Base-by-base conservation (phyloP, 257 asterid species). In the Ehretia macrophylla region DNA sequence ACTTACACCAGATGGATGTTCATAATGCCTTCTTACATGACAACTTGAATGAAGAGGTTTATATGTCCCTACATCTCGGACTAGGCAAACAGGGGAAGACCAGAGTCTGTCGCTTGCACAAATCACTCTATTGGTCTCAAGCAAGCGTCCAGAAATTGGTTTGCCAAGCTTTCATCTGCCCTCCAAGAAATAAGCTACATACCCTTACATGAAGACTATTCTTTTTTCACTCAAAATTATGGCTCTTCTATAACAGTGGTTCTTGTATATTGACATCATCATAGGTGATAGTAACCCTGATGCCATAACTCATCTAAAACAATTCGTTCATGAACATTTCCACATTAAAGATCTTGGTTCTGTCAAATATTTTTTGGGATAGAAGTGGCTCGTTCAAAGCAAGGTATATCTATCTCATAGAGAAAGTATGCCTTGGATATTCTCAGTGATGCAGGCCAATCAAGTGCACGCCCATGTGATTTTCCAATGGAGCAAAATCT, bases 41-140 rank as follows among this genome's bases (percentile, higher is more conserved):
- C 0, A 17, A 46, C 4, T 5, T 46, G 17, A 46, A 46, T 0
- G 19, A 4, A 2, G 9, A n/a, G 5, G 51, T 14, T 1, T 5
- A 18, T 17, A 46, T n/a, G 19, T 4, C 5, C 2, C 6, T 46
- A 14, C 51, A 17, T 14, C 8, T 0, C 0, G 51, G 51, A 27
- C 35, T 6, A 1, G 35, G 3, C 35, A 27, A 27, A 27, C 35
- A 27, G 35, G 35, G 6, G 35, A 6, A 27, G 35, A 27, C 3
- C 1, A 1, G 0, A 0, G 51, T 46, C 5, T 46, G 51, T 9
- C n/a, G 20, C 1, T 10, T 46, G 3, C 1, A 10, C 2, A 55
- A 55, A 12, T 32, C 23, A 11, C 13, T 55, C 17, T 32, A 55
- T 55, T n/a, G 60, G 18, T 11, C 59, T 55, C 42, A 55, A 27